Evolutionary conservation across 2,329 filamentous ascomycete species (phyloP), one percentile per base, ranked within the genome.

Genomic region (Chalaropsis ovoidea): DNA sequence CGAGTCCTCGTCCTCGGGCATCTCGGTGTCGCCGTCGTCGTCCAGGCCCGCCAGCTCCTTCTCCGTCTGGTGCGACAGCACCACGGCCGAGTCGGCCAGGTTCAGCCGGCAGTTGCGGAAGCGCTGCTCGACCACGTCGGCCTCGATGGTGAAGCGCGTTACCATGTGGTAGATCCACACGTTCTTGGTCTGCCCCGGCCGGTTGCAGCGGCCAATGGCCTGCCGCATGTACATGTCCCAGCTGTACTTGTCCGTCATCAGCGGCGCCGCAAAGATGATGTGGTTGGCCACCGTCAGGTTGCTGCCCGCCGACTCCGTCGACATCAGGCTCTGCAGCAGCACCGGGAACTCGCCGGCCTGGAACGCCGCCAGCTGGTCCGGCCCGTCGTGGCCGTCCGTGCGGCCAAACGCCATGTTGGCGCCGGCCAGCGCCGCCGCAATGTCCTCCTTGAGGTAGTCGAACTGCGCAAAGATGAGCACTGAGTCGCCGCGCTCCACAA

Each of bases 231-330:
- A 74, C 58, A 72, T 71, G 8, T 74, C 70, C 61, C 73, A 77
- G 3, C 72, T 70, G 4, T 73, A 70, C 62, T 73, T 71, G 61
- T 74, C 70, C 4, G 68, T 68, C n/a, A 64, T 35, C 15, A 74
- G 71, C 0, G 77, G 75, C 4, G 71, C 74, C 0, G 74, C 71
- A 63, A 79, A 78, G 52, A 79, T 72, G 61, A 79, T 70, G 64
- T 78, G 77, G 65, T 76, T 78, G 0, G 77, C 77, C 24, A 73
- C 71, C 11, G 74, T 74, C 13, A 78, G 70, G 67, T 79, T 79
- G 27, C 73, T 74, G 0, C 77, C 77, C 0, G 77, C 75, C 2
- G 76, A 74, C 39, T 76, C 73, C 3, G 72, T 70, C 8, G 72
- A 73, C 69, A 74, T 75, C 42, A 78, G 72, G 41, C 73, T 73